A percentile compares a stretch with the other conserved stretches of the same genome.
Evolutionary conservation across 306 rosid species (phyloP).

Genomic region (Vigna nakashimae): DNA sequence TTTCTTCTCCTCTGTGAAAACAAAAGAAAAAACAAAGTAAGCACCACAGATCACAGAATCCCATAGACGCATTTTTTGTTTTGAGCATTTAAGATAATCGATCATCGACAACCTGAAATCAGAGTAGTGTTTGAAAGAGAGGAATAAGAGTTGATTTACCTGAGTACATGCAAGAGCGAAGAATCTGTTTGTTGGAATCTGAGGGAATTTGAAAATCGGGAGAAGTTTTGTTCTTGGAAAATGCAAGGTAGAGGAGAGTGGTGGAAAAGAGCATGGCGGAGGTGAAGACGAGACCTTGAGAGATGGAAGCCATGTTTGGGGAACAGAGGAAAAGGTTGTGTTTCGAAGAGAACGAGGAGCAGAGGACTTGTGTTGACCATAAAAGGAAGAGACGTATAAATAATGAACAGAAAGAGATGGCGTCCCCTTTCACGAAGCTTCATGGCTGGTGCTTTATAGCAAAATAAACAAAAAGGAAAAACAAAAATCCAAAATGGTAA

Average conservation of each 20-base stretch:
- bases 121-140: not conserved
- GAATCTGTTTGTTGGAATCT: slow-evolving; percentile 11
- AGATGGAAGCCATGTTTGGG: slow-evolving; percentile 57
- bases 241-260: slow-evolving; percentile 58
- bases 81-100: too few relatives aligned
- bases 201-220: not conserved
- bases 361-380: slow-evolving; percentile 45
- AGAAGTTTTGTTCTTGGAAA: slow-evolving; percentile 42
- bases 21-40: not conserved
- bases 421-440: slow-evolving; percentile 11
- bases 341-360: slow-evolving; percentile 26
- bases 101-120: too few relatives aligned
- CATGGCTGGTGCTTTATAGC: not conserved
- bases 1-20: slow-evolving; percentile 54
- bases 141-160: slow-evolving; percentile 48
- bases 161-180: slow-evolving; percentile 73
- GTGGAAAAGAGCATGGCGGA: slow-evolving; percentile 61
- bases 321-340: not conserved
- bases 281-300: slow-evolving; percentile 62
- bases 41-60: not conserved
- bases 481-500: too few relatives aligned
- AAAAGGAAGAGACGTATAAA: slow-evolving; percentile 23
- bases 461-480: not conserved
- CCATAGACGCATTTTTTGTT: too few relatives aligned
- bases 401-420: slow-evolving; percentile 18